Percentiles rank a stretch among this genome's conserved stretches.
Conservation (phyloP, 768 basidiomycete species). For the Tricholoma sp. region DNA sequence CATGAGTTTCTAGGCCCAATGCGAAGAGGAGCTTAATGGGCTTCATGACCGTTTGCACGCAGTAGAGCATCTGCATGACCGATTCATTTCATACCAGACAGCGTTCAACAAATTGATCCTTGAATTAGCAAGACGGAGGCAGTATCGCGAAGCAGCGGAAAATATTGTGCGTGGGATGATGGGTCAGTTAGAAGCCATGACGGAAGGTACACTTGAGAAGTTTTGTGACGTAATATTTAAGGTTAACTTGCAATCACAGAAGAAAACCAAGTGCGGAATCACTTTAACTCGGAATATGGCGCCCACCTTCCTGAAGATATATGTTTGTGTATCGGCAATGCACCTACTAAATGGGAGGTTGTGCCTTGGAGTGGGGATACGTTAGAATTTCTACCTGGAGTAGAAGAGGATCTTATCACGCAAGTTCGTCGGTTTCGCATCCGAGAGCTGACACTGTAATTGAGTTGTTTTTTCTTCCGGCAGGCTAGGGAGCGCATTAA, state of each 20-base stretch:
- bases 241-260: constrained; percentile 36
- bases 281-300: constrained; percentile 72
- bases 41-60: constrained; percentile 59
- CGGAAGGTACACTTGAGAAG: constrained; percentile 42
- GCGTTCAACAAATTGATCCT: constrained; percentile 71
- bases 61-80: constrained; percentile 59
- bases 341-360: constrained; percentile 71
- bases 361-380: constrained; percentile 50
- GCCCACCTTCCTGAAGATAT: constrained; percentile 73
- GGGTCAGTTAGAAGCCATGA: constrained; percentile 57
- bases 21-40: constrained; percentile 44
- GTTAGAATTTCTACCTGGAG: constrained; percentile 55
- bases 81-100: constrained; percentile 63
- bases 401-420: constrained; percentile 52
- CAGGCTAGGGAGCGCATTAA: not conserved
- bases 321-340: constrained; percentile 70
- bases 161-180: constrained; percentile 63
- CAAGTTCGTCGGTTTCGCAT: constrained; percentile 28
- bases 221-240: constrained; percentile 6
- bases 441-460: not conserved
- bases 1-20: constrained; percentile 36
- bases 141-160: constrained; percentile 63
- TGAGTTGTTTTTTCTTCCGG: not conserved
- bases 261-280: constrained; percentile 57
- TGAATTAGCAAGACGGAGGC: constrained; percentile 65